phyloP scores from a whole-genome alignment of 2,329 filamentous ascomycete genomes.

The Fusarium equiseti region DNA sequence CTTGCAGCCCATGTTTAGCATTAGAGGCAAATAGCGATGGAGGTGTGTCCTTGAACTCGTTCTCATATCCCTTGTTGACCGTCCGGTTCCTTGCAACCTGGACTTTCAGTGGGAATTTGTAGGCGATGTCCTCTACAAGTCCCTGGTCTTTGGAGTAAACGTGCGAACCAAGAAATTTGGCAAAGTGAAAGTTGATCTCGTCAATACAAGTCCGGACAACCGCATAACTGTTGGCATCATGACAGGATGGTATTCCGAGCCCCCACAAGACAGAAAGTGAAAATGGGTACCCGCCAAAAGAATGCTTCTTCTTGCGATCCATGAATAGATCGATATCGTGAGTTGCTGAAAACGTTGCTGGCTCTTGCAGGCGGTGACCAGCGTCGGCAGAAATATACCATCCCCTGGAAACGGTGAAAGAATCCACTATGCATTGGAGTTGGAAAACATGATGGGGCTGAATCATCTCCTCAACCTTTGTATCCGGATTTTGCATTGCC shows the following conservation, averaged over 20 bases:
- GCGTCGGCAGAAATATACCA: constrained; percentile 53
- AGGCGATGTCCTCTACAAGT: neutral
- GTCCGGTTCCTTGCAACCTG: neutral
- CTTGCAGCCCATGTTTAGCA: constrained; percentile 57
- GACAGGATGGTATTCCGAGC: neutral
- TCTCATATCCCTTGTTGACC: neutral
- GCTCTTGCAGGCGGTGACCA: constrained; percentile 53
- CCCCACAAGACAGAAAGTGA: no score
- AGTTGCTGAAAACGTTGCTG: constrained; percentile 54
- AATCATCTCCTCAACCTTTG: constrained; percentile 55
- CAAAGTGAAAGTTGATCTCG: neutral
- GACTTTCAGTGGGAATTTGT: no score
- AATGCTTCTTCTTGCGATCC: constrained; percentile 50
- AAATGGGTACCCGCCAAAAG: constrained; percentile 20
- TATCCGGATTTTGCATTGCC: constrained; percentile 57
- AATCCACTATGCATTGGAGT: constrained; percentile 64
- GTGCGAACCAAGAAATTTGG: neutral
- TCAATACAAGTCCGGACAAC: no score
- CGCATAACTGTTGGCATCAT: neutral
- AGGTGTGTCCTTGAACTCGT: neutral
- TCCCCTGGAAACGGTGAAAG: constrained; percentile 58
- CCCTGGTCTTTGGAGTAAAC: neutral
- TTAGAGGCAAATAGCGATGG: neutral
- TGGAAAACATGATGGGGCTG: constrained; percentile 63
- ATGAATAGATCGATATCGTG: constrained; percentile 60